Percentiles rank a stretch among this genome's conserved stretches.
These are phyloP conservation scores for Rhodosporidiobolus sp. DNA, from an alignment of 768 basidiomycete genomes.

Conservation along the genomic window DNA sequence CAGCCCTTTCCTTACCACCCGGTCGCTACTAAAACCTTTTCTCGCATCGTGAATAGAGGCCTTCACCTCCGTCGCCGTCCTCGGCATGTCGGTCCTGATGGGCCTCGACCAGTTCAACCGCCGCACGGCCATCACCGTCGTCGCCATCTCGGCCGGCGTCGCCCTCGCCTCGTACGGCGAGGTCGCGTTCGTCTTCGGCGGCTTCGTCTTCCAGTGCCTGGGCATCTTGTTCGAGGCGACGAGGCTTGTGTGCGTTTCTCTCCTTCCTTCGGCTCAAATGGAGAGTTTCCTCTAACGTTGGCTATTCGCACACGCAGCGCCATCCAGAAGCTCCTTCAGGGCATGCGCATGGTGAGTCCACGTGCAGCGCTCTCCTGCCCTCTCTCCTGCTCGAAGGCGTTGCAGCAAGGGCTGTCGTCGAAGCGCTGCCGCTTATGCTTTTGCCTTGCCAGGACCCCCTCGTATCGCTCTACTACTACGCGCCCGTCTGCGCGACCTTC, in stretches of 20 bases:
- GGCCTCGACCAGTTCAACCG: conserved; percentile 81
- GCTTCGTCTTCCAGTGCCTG: conserved; percentile 80
- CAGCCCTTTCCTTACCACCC: too few relatives aligned
- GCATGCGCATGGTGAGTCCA: conserved; percentile 98
- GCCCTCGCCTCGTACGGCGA: conserved; percentile 86
- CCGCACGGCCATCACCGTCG: conserved; percentile 72
- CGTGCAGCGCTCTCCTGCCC: too few relatives aligned
- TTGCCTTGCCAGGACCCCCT: too few relatives aligned
- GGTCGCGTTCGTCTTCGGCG: conserved; percentile 73
- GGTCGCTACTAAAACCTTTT: background rate
- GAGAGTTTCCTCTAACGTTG: background rate
- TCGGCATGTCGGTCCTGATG: conserved; percentile 63
- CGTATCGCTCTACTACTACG: conserved; percentile 78
- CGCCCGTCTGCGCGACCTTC: conserved; percentile 71
- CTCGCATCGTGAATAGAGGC: conserved; percentile 59
- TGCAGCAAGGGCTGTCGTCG: too few relatives aligned
- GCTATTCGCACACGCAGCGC: conserved; percentile 52
- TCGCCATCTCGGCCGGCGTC: conserved; percentile 86
- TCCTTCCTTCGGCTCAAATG: background rate
- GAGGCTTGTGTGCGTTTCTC: conserved; percentile 58
- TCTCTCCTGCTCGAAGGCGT: too few relatives aligned
- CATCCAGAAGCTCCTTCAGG: conserved; percentile 91
- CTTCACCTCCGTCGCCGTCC: conserved; percentile 60
- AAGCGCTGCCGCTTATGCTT: too few relatives aligned
- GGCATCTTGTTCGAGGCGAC: conserved; percentile 89